Base-by-base conservation (phyloP, 2,329 filamentous ascomycete species). In the Paramyrothecium sp. region DNA sequence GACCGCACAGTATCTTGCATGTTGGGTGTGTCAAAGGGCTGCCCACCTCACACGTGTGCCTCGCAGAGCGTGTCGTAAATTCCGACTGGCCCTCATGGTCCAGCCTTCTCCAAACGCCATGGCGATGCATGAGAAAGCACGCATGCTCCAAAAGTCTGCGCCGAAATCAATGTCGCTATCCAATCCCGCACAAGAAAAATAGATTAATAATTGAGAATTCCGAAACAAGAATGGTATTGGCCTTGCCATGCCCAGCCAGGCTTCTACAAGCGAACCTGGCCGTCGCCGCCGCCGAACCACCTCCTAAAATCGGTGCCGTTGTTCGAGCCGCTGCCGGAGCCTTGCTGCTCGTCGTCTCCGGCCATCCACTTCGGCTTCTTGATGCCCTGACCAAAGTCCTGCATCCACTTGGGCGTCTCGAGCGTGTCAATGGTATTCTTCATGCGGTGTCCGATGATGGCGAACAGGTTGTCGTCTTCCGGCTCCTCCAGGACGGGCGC, bases 341-440 rank as follows among this genome's bases (percentile, higher is more conserved):
- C 66, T 5, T 69, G 67, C 3, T 67, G 67, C 17, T 64, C 71
- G 17, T 75, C 77, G 54, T 84, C 82, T 22, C 83, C 84, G 19
- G 85, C 84, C 85, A 95, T 90, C 92, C 92, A 96, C 66, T 87
- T 89, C 5, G 91, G 92, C 68, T 88, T 85, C 72, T 88, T 91
- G 72, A 93, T 84, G 10, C 83, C 83, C 57, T 84, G 81, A 2
- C 86, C 83, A 26, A 91, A 79, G 23, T 90, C 89, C 64, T 87
- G 83, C 61, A 97, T 78, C 92, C 93, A 98, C 61, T 87, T 87
- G 0, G 95, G 94, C 30, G 88, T 82, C 54, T 92, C 89, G 2
- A 92, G 82, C 0, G 87, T 89, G 60, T 98, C 94, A 54, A 98
- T 86, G 0, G 95, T 98, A 68, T 99, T 99, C 73, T 88, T 90